These are phyloP conservation scores for Paramecium primaurelia DNA, from an alignment of 73 alveolate species.

Conservation along the genomic window DNA sequence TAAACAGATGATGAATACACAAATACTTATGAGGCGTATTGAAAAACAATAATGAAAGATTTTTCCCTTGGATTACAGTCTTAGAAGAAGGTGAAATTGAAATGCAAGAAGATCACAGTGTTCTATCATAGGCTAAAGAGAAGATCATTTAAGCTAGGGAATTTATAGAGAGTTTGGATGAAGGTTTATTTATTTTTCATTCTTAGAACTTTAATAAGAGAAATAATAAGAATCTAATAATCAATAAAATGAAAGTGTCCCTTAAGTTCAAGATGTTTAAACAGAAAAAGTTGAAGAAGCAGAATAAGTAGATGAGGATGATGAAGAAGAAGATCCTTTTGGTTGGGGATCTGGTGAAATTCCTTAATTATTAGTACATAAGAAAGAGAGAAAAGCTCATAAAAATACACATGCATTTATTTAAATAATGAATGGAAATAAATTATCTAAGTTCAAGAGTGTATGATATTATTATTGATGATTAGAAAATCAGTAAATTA, in stretches of 20 bases:
- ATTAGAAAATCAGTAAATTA: background rate
- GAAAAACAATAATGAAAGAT: background rate
- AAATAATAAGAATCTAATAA: background rate
- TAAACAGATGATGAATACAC: conserved; percentile 17
- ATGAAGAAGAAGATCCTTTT: background rate
- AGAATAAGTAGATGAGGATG: background rate
- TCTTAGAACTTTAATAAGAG: background rate
- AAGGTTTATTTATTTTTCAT: background rate
- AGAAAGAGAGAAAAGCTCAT: background rate
- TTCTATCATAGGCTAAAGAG: background rate
- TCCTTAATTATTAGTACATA: background rate
- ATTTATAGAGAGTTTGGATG: background rate
- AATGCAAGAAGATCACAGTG: conserved; percentile 10
- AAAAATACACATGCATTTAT: background rate
- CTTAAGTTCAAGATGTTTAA: background rate
- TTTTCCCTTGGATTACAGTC: background rate
- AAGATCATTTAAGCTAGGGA: background rate
- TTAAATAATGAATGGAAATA: background rate
- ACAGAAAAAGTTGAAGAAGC: background rate
- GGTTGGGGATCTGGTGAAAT: conserved; percentile 23
- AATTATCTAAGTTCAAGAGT: background rate
- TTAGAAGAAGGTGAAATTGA: background rate
- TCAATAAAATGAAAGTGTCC: background rate
- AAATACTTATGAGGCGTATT: background rate
- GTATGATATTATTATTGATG: background rate